Conservation (phyloP, 805 yeast species). For the Metschnikowia peoriensis region DNA sequence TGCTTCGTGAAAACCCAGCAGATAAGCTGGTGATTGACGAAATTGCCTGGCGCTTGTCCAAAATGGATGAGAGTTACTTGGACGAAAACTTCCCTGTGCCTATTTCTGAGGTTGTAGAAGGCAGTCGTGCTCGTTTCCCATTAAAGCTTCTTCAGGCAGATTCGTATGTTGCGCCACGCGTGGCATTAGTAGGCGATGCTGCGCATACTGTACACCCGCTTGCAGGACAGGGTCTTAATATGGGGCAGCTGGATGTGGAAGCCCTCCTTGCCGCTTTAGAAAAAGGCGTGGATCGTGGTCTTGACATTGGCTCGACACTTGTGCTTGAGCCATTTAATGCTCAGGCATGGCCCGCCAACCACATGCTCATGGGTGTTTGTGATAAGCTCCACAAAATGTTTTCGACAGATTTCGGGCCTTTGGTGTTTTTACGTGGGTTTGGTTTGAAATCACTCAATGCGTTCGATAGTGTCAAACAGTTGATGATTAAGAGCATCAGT, state of each 20-base stretch:
- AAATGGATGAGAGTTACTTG: slow-evolving; percentile 40
- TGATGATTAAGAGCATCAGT: slow-evolving; percentile 54
- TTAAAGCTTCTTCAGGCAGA: slow-evolving; percentile 88
- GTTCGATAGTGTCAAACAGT: slow-evolving; percentile 62
- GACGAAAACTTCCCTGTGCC: slow-evolving; percentile 68
- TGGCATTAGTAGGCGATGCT: slow-evolving; percentile 96
- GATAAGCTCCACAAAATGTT: slow-evolving; percentile 91
- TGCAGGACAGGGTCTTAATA: slow-evolving; percentile 96
- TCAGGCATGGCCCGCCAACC: slow-evolving; percentile 78
- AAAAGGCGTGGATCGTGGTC: slow-evolving; percentile 68
- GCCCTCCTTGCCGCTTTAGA: slow-evolving; percentile 68
- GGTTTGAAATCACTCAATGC: slow-evolving; percentile 73
- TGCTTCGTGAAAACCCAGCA: slow-evolving; percentile 34
- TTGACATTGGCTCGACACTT: slow-evolving; percentile 80
- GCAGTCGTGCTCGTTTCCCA: slow-evolving; percentile 86
- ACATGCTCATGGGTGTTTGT: slow-evolving; percentile 78
- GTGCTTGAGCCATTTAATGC: slow-evolving; percentile 86
- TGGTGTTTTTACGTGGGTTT: slow-evolving; percentile 69
- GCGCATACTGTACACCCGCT: slow-evolving; percentile 97
- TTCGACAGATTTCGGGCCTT: slow-evolving; percentile 65
- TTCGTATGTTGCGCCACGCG: slow-evolving; percentile 74
- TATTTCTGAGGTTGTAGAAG: slow-evolving; percentile 46
- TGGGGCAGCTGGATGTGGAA: slow-evolving; percentile 94
- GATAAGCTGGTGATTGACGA: slow-evolving; percentile 60
- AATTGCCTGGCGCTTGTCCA: slow-evolving; percentile 65